These are phyloP conservation scores for Sparassis latifolia DNA, from an alignment of 1,284 basidiomycete genomes.

Conservation along the genomic window DNA sequence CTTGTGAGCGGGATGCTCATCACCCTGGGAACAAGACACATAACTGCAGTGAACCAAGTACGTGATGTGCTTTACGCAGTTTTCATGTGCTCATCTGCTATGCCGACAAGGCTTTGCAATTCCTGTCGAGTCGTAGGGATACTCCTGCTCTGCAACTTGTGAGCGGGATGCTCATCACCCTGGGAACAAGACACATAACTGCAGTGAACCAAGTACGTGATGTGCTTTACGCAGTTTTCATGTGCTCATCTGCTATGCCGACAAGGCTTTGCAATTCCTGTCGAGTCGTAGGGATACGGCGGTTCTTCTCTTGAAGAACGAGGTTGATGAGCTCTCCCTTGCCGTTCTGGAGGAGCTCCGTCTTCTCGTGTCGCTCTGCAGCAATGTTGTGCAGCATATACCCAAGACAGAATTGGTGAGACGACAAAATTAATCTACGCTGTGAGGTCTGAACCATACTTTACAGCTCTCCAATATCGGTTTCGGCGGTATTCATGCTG, in stretches of 20 bases:
- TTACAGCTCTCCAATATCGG: slow-evolving; percentile 57
- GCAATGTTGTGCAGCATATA: slow-evolving; percentile 58
- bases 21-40: slow-evolving; percentile 59
- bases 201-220: slow-evolving; percentile 56
- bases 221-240: not conserved
- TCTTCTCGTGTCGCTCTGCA: slow-evolving; percentile 67
- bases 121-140: no score
- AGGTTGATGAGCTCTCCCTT: slow-evolving; percentile 56
- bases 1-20: slow-evolving; percentile 67
- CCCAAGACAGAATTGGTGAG: slow-evolving; percentile 75
- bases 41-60: slow-evolving; percentile 63
- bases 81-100: no score
- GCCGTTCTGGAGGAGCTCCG: slow-evolving; percentile 72
- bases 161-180: slow-evolving; percentile 60
- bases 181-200: slow-evolving; percentile 56
- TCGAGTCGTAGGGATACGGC: slow-evolving; percentile 77
- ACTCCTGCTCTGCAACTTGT: slow-evolving; percentile 82
- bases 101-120: no score
- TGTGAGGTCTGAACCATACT: not conserved
- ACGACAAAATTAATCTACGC: not conserved
- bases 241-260: not conserved
- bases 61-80: slow-evolving; percentile 10
- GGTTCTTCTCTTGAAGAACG: slow-evolving; percentile 71
- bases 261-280: slow-evolving; percentile 69
- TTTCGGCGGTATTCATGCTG: slow-evolving; percentile 80